Evolutionary conservation across 169 alveolate species (phyloP), one percentile per base, ranked within the genome.

Genomic region (Neospora caninum): DNA sequence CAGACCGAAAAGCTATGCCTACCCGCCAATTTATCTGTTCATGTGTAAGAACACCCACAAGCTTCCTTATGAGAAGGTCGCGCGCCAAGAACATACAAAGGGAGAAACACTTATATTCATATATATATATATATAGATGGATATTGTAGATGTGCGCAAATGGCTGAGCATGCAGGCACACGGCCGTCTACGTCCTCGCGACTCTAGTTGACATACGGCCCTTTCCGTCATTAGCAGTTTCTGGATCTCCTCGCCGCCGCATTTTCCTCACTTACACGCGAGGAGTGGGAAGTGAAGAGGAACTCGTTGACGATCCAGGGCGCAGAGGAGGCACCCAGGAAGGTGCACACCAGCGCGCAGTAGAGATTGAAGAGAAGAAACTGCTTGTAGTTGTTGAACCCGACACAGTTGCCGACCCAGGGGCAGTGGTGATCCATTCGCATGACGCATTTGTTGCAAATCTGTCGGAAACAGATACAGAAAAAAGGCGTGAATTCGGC

Each of bases 381-480:
- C 64, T 96, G 97, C 94, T 97, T 97, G 95, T 97, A 98, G 95
- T 98, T 98, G 2, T 95, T 96, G 97, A 97, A 43, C 70, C 95
- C 95, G 10, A 93, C 93, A 80, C 95, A 93, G 84, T 87, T 93
- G 41, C 93, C 93, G 6, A 93, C 88, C 99, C 99, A 98, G 4
- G 99, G 99, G 69, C 99, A 98, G 94, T 98, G 99, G 95, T 98
- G 99, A 89, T 98, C 99, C 94, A 97, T 98, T n/a, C 98, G 93
- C 80, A 94, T 97, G 34, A 98, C 97, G 93, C 99, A 98, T 73
- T 92, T 88, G 87, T 97, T 95, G 93, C 99, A 98, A 49, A 98
- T 96, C 86, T 84, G 84, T 7, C 16, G 27, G n/a, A 16, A 22
- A 18, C 87, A 89, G 13, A 36, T 22, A 31, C 0, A 69, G 4